These are phyloP conservation scores for Thelephora ganbajun DNA, from an alignment of 768 basidiomycete genomes.

Conservation along the genomic window DNA sequence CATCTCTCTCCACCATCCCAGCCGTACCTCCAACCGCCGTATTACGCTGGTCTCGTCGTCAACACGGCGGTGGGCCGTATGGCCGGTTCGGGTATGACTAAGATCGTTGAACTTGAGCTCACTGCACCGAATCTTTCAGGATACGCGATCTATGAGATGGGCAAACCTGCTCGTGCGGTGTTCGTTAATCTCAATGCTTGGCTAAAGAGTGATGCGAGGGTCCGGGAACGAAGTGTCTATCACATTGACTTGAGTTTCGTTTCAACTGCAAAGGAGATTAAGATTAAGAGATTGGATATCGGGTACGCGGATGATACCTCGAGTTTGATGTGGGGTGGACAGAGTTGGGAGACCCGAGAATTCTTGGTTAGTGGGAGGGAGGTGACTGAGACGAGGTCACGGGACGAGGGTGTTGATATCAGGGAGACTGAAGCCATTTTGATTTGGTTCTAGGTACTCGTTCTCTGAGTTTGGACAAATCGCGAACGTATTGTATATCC, in stretches of 20 bases:
- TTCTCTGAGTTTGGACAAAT: no score
- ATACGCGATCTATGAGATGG: slow-evolving; percentile 46
- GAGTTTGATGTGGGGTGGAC: slow-evolving; percentile 14
- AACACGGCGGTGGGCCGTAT: slow-evolving; percentile 39
- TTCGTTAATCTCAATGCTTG: slow-evolving; percentile 48
- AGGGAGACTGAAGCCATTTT: slow-evolving; percentile 14
- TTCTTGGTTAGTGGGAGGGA: slow-evolving; percentile 8
- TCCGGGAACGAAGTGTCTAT: slow-evolving; percentile 14
- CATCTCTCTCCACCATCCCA: slow-evolving; percentile 31
- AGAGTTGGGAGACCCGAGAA: slow-evolving; percentile 14
- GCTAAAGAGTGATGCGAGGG: slow-evolving; percentile 20
- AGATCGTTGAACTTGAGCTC: slow-evolving; percentile 34
- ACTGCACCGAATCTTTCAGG: slow-evolving; percentile 34
- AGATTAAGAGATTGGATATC: slow-evolving; percentile 12
- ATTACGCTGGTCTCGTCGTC: slow-evolving; percentile 50
- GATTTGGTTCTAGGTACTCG: slow-evolving; percentile 6
- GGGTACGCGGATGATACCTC: slow-evolving; percentile 14
- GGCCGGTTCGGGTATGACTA: slow-evolving; percentile 19
- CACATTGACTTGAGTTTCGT: slow-evolving; percentile 30
- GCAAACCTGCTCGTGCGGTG: slow-evolving; percentile 29
- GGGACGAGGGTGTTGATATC: slow-evolving; percentile 12
- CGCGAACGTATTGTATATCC: no score
- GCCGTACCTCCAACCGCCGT: slow-evolving; percentile 52
- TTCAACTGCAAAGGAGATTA: background rate
- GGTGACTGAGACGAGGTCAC: slow-evolving; percentile 8